These are phyloP conservation scores for Pseudevernia furfuracea DNA, from an alignment of 495 filamentous ascomycete species.

Conservation along the genomic window DNA sequence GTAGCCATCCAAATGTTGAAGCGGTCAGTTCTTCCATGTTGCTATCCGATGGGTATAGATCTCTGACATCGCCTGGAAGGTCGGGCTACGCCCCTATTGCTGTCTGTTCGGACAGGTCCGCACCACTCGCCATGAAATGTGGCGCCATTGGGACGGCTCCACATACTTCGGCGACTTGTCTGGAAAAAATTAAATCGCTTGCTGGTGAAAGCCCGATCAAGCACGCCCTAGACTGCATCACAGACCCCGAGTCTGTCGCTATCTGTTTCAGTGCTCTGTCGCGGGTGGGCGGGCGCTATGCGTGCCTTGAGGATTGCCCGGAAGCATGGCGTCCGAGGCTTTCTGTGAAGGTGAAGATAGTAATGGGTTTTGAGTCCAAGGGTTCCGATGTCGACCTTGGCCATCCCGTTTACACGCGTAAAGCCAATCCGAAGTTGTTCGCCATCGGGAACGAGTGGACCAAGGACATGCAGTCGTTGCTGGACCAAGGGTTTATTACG, in stretches of 20 bases:
- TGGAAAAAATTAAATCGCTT: constrained; percentile 29
- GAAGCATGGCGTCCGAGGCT: not conserved
- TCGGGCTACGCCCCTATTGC: constrained; percentile 33
- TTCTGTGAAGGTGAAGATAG: not conserved
- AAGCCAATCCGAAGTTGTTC: constrained; percentile 5
- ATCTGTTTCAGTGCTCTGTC: constrained; percentile 35
- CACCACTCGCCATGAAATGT: constrained; percentile 30
- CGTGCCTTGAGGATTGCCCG: constrained; percentile 25
- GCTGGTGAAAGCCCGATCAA: constrained; percentile 27
- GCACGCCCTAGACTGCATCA: constrained; percentile 30
- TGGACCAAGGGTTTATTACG: constrained; percentile 25
- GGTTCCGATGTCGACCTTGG: constrained; percentile 10
- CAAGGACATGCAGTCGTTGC: constrained; percentile 23
- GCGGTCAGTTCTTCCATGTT: constrained; percentile 29
- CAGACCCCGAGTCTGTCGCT: constrained; percentile 22
- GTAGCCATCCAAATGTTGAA: constrained; percentile 51
- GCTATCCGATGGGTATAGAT: not conserved
- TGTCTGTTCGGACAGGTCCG: constrained; percentile 37
- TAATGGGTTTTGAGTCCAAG: constrained; percentile 7
- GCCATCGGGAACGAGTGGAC: constrained; percentile 20
- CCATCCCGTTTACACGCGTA: constrained; percentile 5
- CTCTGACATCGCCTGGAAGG: constrained; percentile 1
- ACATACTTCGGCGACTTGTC: constrained; percentile 31
- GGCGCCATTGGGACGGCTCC: constrained; percentile 37
- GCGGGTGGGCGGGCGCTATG: constrained; percentile 35